Conservation (phyloP, 2,329 filamentous ascomycete species). For the Aureobasidium sp. region DNA sequence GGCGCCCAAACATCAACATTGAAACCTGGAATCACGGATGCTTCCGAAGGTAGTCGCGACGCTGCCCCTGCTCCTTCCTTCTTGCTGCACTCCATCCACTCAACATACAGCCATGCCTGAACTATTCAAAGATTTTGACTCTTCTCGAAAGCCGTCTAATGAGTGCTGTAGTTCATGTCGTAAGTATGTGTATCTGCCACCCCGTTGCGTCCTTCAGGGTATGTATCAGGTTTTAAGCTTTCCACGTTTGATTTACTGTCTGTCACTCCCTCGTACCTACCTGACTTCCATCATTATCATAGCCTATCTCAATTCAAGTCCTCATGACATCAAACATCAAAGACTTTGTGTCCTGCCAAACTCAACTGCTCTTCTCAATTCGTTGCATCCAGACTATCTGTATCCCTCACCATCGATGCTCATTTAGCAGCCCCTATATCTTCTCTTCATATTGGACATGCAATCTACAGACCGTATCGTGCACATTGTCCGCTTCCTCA, state of each 20-base stretch:
- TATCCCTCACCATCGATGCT: background rate
- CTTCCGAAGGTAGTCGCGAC: background rate
- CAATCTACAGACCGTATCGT: background rate
- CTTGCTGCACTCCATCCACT: background rate
- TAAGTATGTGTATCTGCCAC: no score
- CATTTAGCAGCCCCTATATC: background rate
- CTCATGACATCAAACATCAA: no score
- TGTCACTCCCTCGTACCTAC: no score
- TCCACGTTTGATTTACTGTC: background rate
- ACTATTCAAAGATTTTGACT: background rate
- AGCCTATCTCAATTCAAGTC: no score
- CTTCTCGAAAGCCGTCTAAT: background rate
- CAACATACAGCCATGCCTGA: background rate
- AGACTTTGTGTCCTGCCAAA: no score
- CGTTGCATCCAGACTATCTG: no score
- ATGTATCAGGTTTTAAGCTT: background rate
- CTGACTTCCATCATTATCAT: background rate
- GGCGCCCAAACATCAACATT: slow-evolving; percentile 9
- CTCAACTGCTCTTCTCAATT: no score
- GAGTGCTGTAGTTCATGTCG: background rate
- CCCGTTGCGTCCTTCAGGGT: background rate
- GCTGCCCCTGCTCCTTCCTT: background rate
- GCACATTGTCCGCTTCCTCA: background rate
- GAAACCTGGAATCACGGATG: background rate
- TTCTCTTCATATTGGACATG: background rate